phyloP scores from a whole-genome alignment of 495 filamentous ascomycete species.

The Aspergillus panamensis region DNA sequence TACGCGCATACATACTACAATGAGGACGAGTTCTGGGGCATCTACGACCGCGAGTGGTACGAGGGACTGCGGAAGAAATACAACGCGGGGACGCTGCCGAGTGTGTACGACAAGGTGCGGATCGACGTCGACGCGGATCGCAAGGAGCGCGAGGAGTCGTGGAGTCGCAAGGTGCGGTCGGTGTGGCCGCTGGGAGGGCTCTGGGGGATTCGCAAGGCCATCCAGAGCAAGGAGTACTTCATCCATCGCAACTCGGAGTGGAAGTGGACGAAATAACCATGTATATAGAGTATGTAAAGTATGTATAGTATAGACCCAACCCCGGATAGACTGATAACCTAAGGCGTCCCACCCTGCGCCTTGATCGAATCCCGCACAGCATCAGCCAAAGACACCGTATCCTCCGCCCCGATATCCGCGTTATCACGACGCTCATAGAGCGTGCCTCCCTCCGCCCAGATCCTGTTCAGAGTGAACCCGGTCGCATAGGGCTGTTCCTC shows the following conservation, averaged over 20 bases:
- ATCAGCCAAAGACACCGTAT: constrained; percentile 48
- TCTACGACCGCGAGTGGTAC: constrained; percentile 49
- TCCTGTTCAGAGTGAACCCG: constrained; percentile 55
- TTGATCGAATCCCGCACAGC: constrained; percentile 31
- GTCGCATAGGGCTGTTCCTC: constrained; percentile 52
- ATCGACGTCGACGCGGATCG: constrained; percentile 21
- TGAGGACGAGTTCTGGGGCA: constrained; percentile 53
- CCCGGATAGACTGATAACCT: not conserved
- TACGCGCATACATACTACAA: constrained; percentile 55
- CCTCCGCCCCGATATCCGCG: constrained; percentile 45
- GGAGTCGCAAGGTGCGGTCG: constrained; percentile 18
- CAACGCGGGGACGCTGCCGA: constrained; percentile 43
- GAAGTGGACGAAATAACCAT: constrained; percentile 5
- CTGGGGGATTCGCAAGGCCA: constrained; percentile 54
- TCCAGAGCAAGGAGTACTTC: constrained; percentile 52
- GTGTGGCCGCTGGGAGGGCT: constrained; percentile 51
- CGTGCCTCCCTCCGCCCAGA: constrained; percentile 70
- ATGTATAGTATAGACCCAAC: constrained; percentile 4
- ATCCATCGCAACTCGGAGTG: constrained; percentile 52
- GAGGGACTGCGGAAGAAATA: constrained; percentile 49
- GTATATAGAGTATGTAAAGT: not conserved
- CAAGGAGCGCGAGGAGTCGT: constrained; percentile 15
- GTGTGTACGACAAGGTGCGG: constrained; percentile 54
- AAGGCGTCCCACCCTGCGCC: constrained; percentile 3
- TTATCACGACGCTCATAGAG: constrained; percentile 67